A percentile compares a stretch with the other conserved stretches of the same genome.
Evolutionary conservation across 306 rosid species (phyloP).

Genomic region (Vigna angularis): DNA sequence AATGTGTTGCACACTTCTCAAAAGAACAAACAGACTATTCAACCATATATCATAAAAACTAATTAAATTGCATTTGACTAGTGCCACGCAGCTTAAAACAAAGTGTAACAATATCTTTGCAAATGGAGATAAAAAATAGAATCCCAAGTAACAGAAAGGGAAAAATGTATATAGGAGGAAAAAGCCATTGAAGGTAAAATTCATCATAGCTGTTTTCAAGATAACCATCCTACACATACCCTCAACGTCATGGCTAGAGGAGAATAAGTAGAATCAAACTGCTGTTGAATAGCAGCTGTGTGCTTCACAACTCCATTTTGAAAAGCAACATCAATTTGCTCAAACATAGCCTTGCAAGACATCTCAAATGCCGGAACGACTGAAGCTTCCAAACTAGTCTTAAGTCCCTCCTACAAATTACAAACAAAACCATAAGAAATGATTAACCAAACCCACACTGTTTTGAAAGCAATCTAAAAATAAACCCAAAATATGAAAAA

Average conservation of each 20-base stretch:
- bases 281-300: constrained; percentile 64
- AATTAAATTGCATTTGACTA: constrained; percentile 12
- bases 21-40: not conserved
- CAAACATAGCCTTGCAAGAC: constrained; percentile 75
- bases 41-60: constrained; percentile 1
- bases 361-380: constrained; percentile 69
- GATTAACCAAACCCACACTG: constrained; percentile 37
- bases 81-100: constrained; percentile 12
- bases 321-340: constrained; percentile 67
- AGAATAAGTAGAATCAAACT: constrained; percentile 71
- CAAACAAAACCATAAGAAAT: constrained; percentile 33
- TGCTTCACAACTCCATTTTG: constrained; percentile 67
- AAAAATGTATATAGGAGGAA: constrained; percentile 14
- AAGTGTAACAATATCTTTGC: not conserved
- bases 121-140: not conserved
- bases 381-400: constrained; percentile 67
- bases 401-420: constrained; percentile 68
- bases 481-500: constrained; percentile 28
- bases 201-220: constrained; percentile 30
- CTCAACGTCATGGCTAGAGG: constrained; percentile 66
- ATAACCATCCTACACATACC: constrained; percentile 54
- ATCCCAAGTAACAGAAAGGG: not conserved
- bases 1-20: constrained; percentile 10
- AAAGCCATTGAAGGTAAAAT: constrained; percentile 7
- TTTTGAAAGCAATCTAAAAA: constrained; percentile 27